Conservation (phyloP, 2,329 filamentous ascomycete species). For the Reticulascus tulasneorum region DNA sequence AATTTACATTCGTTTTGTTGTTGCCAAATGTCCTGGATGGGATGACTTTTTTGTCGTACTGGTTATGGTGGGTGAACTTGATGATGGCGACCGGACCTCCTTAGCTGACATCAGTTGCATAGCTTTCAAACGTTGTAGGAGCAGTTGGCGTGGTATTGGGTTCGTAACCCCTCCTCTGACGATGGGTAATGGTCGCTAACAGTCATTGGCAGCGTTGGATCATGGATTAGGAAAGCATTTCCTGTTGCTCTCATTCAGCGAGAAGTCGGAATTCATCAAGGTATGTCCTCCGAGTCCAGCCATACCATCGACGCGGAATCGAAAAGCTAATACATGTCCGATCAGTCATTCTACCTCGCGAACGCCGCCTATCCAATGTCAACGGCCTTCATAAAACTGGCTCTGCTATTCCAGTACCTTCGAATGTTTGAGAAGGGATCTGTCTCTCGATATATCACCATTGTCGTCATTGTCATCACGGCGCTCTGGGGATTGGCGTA, state of each 20-base stretch:
- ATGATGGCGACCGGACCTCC: too few species aligned
- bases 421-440: slow-evolving; percentile 13
- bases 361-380: slow-evolving; percentile 15
- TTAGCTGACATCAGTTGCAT: too few species aligned
- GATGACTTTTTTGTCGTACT: slow-evolving; percentile 16
- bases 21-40: slow-evolving; percentile 12
- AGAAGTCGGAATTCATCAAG: slow-evolving; percentile 8
- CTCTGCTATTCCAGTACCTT: slow-evolving; percentile 16
- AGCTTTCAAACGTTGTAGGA: too few species aligned
- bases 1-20: slow-evolving; percentile 12
- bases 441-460: slow-evolving; percentile 12
- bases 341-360: slow-evolving; percentile 15
- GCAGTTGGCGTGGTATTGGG: too few species aligned
- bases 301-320: too few species aligned
- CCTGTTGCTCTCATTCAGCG: not conserved
- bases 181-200: too few species aligned
- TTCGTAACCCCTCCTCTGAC: too few species aligned
- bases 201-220: not conserved
- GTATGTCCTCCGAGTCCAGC: slow-evolving; percentile 1
- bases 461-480: slow-evolving; percentile 20
- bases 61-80: slow-evolving; percentile 8
- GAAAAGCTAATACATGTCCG: too few species aligned
- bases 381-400: slow-evolving; percentile 16
- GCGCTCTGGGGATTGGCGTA: slow-evolving; percentile 25
- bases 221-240: slow-evolving; percentile 6